Conservation (phyloP, 164 flowering plant genomes). For the Dillenia turbinata region DNA sequence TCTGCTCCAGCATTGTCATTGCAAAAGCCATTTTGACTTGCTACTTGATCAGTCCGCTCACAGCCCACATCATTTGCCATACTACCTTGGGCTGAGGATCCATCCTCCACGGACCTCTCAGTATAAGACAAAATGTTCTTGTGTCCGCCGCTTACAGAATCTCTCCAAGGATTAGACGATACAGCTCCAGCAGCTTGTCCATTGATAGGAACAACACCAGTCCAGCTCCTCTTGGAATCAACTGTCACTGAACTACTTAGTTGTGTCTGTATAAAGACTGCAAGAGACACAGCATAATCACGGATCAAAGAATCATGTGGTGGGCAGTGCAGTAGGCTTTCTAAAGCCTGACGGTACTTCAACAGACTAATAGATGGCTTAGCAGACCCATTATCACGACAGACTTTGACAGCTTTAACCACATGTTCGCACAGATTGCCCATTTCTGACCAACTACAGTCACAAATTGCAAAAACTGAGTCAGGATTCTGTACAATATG, state of each 20-base stretch:
- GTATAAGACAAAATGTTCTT: slow-evolving; percentile 10
- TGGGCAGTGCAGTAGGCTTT: slow-evolving; percentile 57
- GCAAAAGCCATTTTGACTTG: slow-evolving; percentile 10
- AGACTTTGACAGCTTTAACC: slow-evolving; percentile 45
- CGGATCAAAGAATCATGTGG: slow-evolving; percentile 81
- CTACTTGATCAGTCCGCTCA: slow-evolving; percentile 8
- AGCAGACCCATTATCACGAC: slow-evolving; percentile 37
- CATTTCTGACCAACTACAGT: slow-evolving; percentile 71
- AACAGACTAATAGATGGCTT: slow-evolving; percentile 56
- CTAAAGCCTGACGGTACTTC: slow-evolving; percentile 57
- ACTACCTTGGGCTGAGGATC: slow-evolving; percentile 6
- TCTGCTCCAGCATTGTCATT: slow-evolving; percentile 15
- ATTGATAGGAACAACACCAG: slow-evolving; percentile 4
- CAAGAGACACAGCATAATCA: slow-evolving; percentile 84
- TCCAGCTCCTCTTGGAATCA: slow-evolving; percentile 17
- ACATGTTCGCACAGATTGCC: slow-evolving; percentile 92
- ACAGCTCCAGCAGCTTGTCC: slow-evolving; percentile 8
- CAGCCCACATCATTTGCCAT: slow-evolving; percentile 11
- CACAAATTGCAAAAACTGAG: slow-evolving; percentile 71
- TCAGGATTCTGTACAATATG: slow-evolving; percentile 76
- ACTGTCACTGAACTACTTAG: slow-evolving; percentile 25
- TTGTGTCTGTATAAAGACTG: slow-evolving; percentile 58
- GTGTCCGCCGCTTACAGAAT: slow-evolving; percentile 9
- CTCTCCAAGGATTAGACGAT: background rate
- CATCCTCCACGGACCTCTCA: slow-evolving; percentile 10